Evolutionary conservation across 805 yeast species (phyloP).

Genomic region (Pichia membranifaciens): DNA sequence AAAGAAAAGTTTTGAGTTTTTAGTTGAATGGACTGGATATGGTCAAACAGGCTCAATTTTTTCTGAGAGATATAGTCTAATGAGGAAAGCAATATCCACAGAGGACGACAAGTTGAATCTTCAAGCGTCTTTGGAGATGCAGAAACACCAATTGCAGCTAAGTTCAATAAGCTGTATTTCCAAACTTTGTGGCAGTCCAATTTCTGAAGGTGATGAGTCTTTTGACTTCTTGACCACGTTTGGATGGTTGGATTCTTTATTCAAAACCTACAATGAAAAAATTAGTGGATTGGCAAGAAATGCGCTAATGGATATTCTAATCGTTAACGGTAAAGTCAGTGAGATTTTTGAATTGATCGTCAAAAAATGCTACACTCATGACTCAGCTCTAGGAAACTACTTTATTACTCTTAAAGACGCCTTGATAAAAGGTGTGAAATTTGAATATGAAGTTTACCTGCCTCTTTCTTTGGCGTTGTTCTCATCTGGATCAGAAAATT

Average conservation of each 20-base stretch:
- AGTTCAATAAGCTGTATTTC: conserved; percentile 84
- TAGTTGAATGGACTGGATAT: conserved; percentile 93
- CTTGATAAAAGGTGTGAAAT: conserved; percentile 42
- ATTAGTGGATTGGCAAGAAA: conserved; percentile 57
- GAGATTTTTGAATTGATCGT: conserved; percentile 55
- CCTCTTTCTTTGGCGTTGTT: conserved; percentile 70
- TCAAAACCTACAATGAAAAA: conserved; percentile 51
- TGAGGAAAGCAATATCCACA: conserved; percentile 38
- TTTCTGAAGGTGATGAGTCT: conserved; percentile 46
- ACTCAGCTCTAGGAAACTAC: conserved; percentile 57
- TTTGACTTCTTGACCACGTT: conserved; percentile 66
- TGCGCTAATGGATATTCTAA: conserved; percentile 66
- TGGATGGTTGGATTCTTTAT: conserved; percentile 75
- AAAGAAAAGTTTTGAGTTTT: conserved; percentile 69
- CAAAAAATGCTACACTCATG: conserved; percentile 61
- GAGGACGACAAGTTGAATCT: conserved; percentile 43
- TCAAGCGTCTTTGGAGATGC: conserved; percentile 75
- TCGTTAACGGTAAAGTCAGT: conserved; percentile 48
- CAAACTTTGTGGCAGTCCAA: conserved; percentile 67
- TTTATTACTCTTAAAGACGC: conserved; percentile 68
- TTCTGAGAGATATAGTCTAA: conserved; percentile 57
- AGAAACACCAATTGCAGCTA: conserved; percentile 59
- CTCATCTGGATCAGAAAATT: conserved; percentile 69
- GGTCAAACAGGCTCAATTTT: conserved; percentile 61
- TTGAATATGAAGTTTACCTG: conserved; percentile 54